phyloP scores from a whole-genome alignment of 2,329 filamentous ascomycete genomes.

The Pezizomycotina sp. region DNA sequence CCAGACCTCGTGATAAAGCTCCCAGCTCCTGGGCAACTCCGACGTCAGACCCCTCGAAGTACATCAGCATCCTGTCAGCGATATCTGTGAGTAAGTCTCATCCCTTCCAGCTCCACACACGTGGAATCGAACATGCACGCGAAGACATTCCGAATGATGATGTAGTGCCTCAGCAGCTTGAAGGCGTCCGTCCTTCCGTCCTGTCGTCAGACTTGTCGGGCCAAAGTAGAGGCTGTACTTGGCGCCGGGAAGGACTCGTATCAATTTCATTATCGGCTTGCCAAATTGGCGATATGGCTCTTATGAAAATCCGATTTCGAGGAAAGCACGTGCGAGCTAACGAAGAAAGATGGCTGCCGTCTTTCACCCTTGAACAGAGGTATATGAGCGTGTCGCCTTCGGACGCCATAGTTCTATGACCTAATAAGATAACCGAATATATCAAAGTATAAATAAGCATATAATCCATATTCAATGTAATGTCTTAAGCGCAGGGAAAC shows the following conservation, averaged over 20 bases:
- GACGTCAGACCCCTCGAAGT: constrained; percentile 13
- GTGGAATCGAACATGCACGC: constrained; percentile 16
- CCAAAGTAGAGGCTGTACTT: constrained; percentile 13
- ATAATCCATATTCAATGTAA: no score
- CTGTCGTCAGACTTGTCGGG: constrained; percentile 9
- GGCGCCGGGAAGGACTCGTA: constrained; percentile 6
- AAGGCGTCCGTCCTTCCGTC: constrained; percentile 12
- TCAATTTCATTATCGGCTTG: constrained; percentile 14
- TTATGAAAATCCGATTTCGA: constrained; percentile 12
- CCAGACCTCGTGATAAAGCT: constrained; percentile 12
- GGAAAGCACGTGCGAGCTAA: constrained; percentile 7
- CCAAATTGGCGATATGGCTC: constrained; percentile 13
- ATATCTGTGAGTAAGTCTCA: constrained; percentile 14
- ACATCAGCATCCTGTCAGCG: constrained; percentile 17
- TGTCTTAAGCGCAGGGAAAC: no score
- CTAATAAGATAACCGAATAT: no score
- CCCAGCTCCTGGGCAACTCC: constrained; percentile 6
- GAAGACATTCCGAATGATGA: constrained; percentile 17
- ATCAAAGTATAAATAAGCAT: no score
- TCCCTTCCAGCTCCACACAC: constrained; percentile 10
- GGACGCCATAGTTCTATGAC: no score
- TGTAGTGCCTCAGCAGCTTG: constrained; percentile 8
- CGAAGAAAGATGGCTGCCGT: constrained; percentile 11
- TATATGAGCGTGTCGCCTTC: constrained; percentile 16
- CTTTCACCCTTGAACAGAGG: constrained; percentile 8